phyloP scores from a whole-genome alignment of 495 filamentous ascomycete species.

The Tuber borchii region DNA sequence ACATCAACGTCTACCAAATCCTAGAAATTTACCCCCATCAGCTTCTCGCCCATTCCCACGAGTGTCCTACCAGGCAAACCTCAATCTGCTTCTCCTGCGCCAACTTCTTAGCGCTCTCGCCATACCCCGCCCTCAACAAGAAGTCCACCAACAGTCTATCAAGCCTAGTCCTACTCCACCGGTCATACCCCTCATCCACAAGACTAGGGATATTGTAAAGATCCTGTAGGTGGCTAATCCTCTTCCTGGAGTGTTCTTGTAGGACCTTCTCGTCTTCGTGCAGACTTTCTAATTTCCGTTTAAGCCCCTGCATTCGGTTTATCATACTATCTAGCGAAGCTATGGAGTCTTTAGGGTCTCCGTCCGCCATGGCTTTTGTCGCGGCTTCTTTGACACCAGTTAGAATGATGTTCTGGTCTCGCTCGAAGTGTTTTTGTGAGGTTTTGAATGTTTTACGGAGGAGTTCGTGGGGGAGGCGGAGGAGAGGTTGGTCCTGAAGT shows the following conservation, averaged over 20 bases:
- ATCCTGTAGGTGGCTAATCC: conserved; percentile 71
- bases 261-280: conserved; percentile 71
- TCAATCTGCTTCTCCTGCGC: conserved; percentile 65
- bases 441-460: conserved; percentile 87
- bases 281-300: conserved; percentile 72
- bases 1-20: conserved; percentile 83
- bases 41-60: neutral
- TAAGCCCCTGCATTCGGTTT: conserved; percentile 69
- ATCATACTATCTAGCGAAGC: conserved; percentile 78
- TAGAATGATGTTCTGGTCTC: conserved; percentile 64
- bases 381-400: conserved; percentile 63
- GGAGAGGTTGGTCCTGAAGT: conserved; percentile 82
- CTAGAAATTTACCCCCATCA: conserved; percentile 21
- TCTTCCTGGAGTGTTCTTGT: conserved; percentile 64
- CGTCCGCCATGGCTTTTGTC: conserved; percentile 57
- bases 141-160: conserved; percentile 86
- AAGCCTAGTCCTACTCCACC: conserved; percentile 73
- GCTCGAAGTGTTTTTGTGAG: conserved; percentile 73
- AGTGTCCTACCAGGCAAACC: conserved; percentile 36
- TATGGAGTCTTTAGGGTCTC: conserved; percentile 61
- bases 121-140: conserved; percentile 74
- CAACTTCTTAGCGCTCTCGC: conserved; percentile 65
- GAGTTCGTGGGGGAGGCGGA: conserved; percentile 84
- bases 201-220: conserved; percentile 73
- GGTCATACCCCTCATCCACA: conserved; percentile 88